A percentile compares a stretch with the other conserved stretches of the same genome.
Evolutionary conservation across 441 rosid species (phyloP).

Genomic region (Populus hybrid): DNA sequence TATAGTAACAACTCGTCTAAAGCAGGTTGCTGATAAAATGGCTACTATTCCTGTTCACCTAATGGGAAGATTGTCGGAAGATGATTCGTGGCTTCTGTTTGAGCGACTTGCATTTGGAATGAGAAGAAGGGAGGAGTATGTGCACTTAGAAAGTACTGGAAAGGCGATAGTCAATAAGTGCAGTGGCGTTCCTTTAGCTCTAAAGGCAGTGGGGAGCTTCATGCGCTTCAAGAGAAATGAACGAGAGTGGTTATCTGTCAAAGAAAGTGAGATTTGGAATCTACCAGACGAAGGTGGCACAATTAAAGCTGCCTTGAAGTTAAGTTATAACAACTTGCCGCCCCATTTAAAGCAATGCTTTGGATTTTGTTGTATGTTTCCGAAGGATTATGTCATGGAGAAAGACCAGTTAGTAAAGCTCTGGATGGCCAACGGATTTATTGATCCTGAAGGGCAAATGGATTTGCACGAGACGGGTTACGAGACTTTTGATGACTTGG

Average conservation of each 20-base stretch:
- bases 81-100: conserved; percentile 1
- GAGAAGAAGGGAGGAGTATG: background rate
- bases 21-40: conserved; percentile 16
- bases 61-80: background rate
- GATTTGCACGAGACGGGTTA: conserved; percentile 10
- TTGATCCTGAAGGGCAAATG: background rate
- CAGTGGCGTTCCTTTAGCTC: conserved; percentile 24
- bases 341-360: background rate
- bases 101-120: background rate
- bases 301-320: background rate
- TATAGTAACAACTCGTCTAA: conserved; percentile 17
- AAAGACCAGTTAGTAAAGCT: no score
- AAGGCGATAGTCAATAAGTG: conserved; percentile 22
- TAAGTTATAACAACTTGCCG: conserved; percentile 2
- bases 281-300: background rate
- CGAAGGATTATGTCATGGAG: no score
- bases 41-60: background rate
- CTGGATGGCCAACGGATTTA: conserved; percentile 1
- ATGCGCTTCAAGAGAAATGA: conserved; percentile 4
- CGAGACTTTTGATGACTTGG: conserved; percentile 6
- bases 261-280: conserved; percentile 10
- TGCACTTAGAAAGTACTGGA: background rate
- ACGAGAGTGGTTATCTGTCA: conserved; percentile 7
- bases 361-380: no score
- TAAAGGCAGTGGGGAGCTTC: conserved; percentile 27